These are phyloP conservation scores for Cyclotella kingstonii DNA, from an alignment of 108 stramenopile genomes.

Conservation along the genomic window DNA sequence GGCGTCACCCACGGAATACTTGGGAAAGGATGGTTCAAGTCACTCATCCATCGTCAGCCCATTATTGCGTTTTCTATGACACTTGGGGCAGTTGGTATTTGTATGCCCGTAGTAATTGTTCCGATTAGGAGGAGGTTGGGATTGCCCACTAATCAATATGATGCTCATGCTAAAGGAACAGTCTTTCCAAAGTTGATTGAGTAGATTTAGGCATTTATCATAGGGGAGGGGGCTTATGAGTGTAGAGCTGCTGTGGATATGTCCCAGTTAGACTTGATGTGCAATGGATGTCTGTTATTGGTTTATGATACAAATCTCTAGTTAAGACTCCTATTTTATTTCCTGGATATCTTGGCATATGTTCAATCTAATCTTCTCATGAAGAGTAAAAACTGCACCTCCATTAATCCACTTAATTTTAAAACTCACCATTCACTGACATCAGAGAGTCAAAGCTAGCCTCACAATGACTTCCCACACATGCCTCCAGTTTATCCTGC, in stretches of 20 bases:
- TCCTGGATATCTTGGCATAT: too few relatives aligned
- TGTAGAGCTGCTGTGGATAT: too few relatives aligned
- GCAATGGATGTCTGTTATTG: too few relatives aligned
- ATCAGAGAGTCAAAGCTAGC: neutral
- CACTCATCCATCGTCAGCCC: slow-evolving; percentile 81
- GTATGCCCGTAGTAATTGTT: slow-evolving; percentile 65
- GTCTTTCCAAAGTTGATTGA: slow-evolving; percentile 68
- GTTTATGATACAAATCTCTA: too few relatives aligned
- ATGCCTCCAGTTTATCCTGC: neutral
- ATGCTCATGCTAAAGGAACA: slow-evolving; percentile 53
- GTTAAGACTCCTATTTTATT: too few relatives aligned
- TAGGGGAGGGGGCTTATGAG: slow-evolving; percentile 1
- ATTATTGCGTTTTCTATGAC: slow-evolving; percentile 69
- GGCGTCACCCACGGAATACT: slow-evolving; percentile 61
- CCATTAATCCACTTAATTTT: too few relatives aligned
- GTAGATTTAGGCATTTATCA: slow-evolving; percentile 8
- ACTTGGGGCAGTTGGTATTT: slow-evolving; percentile 56
- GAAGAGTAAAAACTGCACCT: too few relatives aligned
- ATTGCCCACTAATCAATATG: slow-evolving; percentile 86
- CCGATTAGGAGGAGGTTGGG: slow-evolving; percentile 75
- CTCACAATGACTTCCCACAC: neutral
- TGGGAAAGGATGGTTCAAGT: slow-evolving; percentile 76
- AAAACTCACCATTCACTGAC: neutral
- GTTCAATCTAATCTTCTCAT: too few relatives aligned
- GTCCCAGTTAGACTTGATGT: too few relatives aligned